phyloP scores from a whole-genome alignment of 441 rosid genomes.

The Manihot esculenta region DNA sequence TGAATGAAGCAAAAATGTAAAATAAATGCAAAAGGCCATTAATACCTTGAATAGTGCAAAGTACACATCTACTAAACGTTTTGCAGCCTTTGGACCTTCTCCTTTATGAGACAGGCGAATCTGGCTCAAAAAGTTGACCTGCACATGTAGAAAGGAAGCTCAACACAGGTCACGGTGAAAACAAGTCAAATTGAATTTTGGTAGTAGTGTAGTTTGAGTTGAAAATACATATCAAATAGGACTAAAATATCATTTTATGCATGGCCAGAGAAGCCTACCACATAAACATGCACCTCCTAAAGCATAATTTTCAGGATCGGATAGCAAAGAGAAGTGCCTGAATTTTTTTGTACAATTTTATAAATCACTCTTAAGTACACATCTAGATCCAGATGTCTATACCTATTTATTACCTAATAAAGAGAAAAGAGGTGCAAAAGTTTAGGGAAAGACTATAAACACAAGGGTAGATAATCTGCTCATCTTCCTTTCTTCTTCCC shows the following conservation, averaged over 20 bases:
- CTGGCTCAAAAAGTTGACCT: slow-evolving; percentile 95
- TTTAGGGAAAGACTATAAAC: background rate
- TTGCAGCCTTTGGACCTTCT: slow-evolving; percentile 89
- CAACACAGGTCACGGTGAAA: slow-evolving; percentile 16
- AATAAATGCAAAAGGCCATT: slow-evolving; percentile 3
- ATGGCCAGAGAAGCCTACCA: background rate
- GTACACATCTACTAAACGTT: slow-evolving; percentile 85
- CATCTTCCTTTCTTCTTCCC: background rate
- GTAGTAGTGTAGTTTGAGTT: background rate
- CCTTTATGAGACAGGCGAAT: slow-evolving; percentile 74
- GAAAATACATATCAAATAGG: background rate
- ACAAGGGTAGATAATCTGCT: background rate
- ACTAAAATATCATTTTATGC: background rate
- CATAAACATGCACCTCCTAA: background rate
- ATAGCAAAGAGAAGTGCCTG: background rate
- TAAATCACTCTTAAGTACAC: background rate
- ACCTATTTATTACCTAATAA: background rate
- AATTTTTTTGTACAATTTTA: background rate
- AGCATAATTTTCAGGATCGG: background rate
- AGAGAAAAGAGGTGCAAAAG: background rate
- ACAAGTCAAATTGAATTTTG: slow-evolving; percentile 3
- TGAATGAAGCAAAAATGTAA: background rate
- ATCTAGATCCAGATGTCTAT: background rate
- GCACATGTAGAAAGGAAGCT: slow-evolving; percentile 27
- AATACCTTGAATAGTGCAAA: slow-evolving; percentile 93